Percentiles rank a stretch among this genome's conserved stretches.
phyloP scores from a whole-genome alignment of 768 basidiomycete genomes.

The Auriscalpium microsporum region DNA sequence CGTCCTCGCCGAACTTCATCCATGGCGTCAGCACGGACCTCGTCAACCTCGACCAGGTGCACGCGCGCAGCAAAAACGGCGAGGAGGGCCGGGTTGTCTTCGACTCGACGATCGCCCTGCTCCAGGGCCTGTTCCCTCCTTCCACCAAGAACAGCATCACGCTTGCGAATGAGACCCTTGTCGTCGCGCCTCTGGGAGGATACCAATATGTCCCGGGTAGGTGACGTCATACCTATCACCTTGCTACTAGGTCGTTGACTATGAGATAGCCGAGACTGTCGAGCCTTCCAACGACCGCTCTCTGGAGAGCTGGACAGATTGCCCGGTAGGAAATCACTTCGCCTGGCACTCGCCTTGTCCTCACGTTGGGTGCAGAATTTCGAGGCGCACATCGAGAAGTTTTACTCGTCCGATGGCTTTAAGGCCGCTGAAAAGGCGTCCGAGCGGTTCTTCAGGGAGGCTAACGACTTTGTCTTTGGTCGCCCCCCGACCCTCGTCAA shows the following conservation, averaged over 20 bases:
- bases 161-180: conserved; percentile 68
- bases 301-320: conserved; percentile 71
- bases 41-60: conserved; percentile 65
- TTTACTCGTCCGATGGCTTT: conserved; percentile 60
- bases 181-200: conserved; percentile 68
- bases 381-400: conserved; percentile 49
- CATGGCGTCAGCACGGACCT: conserved; percentile 55
- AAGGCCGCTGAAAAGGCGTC: conserved; percentile 50
- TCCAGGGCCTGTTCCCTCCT: conserved; percentile 86
- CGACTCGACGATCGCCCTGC: conserved; percentile 75
- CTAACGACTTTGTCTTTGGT: conserved; percentile 67
- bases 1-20: conserved; percentile 62
- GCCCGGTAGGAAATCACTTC: conserved; percentile 33
- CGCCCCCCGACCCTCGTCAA: conserved; percentile 60
- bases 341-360: background rate
- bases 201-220: conserved; percentile 82
- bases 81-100: conserved; percentile 82
- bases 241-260: conserved; percentile 1
- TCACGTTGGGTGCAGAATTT: conserved; percentile 38
- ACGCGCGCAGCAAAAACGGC: conserved; percentile 74
- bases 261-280: conserved; percentile 63
- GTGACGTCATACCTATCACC: conserved; percentile 11
- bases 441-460: conserved; percentile 52
- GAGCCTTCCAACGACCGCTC: conserved; percentile 78
- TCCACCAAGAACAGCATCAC: conserved; percentile 59